These are phyloP conservation scores for Fusarium clavum DNA, from an alignment of 2,329 filamentous ascomycete species.

Conservation along the genomic window DNA sequence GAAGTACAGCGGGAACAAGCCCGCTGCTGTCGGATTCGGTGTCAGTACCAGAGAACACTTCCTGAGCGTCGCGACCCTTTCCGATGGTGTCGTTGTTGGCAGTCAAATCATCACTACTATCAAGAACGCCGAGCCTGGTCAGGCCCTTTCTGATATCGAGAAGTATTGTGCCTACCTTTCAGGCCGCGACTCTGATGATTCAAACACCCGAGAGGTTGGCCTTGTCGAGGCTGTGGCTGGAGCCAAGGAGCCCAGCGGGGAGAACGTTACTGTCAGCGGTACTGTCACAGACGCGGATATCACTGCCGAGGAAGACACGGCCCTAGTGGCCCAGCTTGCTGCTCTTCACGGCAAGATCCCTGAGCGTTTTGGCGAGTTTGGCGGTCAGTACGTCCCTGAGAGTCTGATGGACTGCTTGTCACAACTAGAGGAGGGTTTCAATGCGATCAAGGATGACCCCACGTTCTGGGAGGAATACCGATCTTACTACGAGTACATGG, in stretches of 20 bases:
- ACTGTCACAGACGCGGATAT: constrained; percentile 77
- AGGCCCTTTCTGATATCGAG: constrained; percentile 75
- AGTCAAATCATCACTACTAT: constrained; percentile 92
- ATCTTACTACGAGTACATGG: constrained; percentile 97
- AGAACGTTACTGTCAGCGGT: constrained; percentile 65
- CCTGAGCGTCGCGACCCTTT: constrained; percentile 81
- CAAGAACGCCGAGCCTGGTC: constrained; percentile 49
- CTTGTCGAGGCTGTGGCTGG: constrained; percentile 74
- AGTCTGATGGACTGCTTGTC: constrained; percentile 96
- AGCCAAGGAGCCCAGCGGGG: constrained; percentile 56
- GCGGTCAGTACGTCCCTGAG: constrained; percentile 97
- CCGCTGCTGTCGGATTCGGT: constrained; percentile 93
- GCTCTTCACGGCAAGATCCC: constrained; percentile 84
- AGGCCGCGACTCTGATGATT: constrained; percentile 58
- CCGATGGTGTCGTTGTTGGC: constrained; percentile 96
- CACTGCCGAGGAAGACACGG: constrained; percentile 61
- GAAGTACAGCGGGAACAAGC: constrained; percentile 89
- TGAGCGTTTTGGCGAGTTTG: constrained; percentile 92
- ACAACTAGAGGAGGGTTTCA: constrained; percentile 91
- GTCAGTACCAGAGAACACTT: constrained; percentile 97
- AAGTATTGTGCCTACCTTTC: constrained; percentile 83
- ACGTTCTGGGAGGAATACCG: constrained; percentile 97
- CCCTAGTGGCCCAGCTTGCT: constrained; percentile 85
- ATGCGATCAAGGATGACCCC: constrained; percentile 85
- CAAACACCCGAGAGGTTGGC: constrained; percentile 71